Percentiles rank a stretch among this genome's conserved stretches.
Evolutionary conservation across 495 filamentous ascomycete species (phyloP).

Genomic region (Podospora sp.): DNA sequence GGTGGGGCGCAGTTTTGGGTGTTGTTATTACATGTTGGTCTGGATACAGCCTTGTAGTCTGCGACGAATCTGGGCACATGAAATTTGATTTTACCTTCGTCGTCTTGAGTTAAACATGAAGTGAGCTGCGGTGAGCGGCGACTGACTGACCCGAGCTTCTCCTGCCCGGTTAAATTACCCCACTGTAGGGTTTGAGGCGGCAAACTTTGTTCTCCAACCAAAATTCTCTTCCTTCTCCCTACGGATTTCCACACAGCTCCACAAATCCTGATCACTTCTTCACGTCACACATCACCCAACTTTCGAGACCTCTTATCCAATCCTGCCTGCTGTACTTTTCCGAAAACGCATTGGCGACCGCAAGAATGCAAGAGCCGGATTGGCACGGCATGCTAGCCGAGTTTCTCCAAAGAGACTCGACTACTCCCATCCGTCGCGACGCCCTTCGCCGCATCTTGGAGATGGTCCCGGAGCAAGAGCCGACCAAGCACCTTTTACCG

Average conservation of each 20-base stretch:
- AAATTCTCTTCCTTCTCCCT: slow-evolving; percentile 10
- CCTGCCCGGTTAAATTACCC: no score
- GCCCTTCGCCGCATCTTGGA: slow-evolving; percentile 13
- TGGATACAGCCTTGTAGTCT: no score
- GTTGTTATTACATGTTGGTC: no score
- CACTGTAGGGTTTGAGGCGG: slow-evolving; percentile 12
- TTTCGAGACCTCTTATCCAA: background rate
- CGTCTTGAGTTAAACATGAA: no score
- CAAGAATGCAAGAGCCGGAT: slow-evolving; percentile 13
- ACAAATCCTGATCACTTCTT: background rate
- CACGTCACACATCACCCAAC: background rate
- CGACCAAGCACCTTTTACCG: slow-evolving; percentile 9
- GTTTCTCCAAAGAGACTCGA: slow-evolving; percentile 14
- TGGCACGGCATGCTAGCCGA: slow-evolving; percentile 14
- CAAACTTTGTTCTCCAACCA: slow-evolving; percentile 13
- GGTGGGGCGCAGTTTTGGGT: no score
- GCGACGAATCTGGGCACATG: no score
- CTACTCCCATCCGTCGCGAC: slow-evolving; percentile 14
- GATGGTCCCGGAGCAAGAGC: slow-evolving; percentile 13
- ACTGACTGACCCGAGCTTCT: no score
- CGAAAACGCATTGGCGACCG: slow-evolving; percentile 10
- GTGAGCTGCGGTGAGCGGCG: no score
- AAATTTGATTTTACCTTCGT: no score
- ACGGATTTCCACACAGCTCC: slow-evolving; percentile 1
- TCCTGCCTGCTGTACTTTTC: no score